These are phyloP conservation scores for Monosporozyma yasuniensis DNA, from an alignment of 805 yeast genomes.

Conservation along the genomic window DNA sequence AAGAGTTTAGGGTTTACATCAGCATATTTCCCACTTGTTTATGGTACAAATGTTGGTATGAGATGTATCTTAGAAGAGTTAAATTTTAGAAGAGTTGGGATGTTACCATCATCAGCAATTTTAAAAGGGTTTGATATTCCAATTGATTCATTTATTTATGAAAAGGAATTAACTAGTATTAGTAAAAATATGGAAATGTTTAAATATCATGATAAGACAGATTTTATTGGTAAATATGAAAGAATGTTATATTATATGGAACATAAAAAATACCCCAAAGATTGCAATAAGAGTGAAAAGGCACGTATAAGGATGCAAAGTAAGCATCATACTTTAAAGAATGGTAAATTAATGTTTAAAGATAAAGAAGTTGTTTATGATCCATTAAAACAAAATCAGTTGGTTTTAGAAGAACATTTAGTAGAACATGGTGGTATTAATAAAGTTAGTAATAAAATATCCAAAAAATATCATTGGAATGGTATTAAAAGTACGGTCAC, in stretches of 20 bases:
- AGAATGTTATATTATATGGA: conserved; percentile 68
- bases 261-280: conserved; percentile 79
- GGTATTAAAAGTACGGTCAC: conserved; percentile 83
- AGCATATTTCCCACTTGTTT: conserved; percentile 74
- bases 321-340: conserved; percentile 60
- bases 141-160: conserved; percentile 81
- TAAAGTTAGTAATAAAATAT: conserved; percentile 67
- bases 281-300: conserved; percentile 74
- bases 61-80: conserved; percentile 67
- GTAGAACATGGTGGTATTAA: conserved; percentile 80
- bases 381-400: conserved; percentile 61
- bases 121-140: conserved; percentile 76
- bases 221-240: conserved; percentile 48
- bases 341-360: conserved; percentile 66
- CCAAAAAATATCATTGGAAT: conserved; percentile 84
- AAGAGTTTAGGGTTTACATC: conserved; percentile 81
- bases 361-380: conserved; percentile 80
- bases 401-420: conserved; percentile 63
- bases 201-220: conserved; percentile 20
- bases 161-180: conserved; percentile 58
- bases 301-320: conserved; percentile 71
- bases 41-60: conserved; percentile 81
- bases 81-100: conserved; percentile 70
- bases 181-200: conserved; percentile 26
- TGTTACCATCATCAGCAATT: conserved; percentile 80